Conservation (phyloP, 2,329 filamentous ascomycete genomes). For the Canariomyces notabilis region DNA sequence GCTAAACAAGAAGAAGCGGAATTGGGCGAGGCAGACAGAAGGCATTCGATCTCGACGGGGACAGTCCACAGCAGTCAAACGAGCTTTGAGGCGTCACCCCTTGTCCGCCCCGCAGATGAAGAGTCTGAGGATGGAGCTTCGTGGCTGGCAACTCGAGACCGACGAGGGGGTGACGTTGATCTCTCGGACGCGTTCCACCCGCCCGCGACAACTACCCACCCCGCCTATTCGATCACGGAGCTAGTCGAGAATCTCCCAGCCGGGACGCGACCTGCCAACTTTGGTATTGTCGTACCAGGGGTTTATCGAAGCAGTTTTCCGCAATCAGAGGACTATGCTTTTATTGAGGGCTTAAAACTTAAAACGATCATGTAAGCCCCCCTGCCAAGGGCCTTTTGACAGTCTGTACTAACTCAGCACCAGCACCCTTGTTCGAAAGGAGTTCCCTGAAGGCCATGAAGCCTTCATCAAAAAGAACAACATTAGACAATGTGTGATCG, state of each 20-base stretch:
- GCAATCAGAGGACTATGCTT: constrained; percentile 62
- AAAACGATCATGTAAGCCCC: constrained; percentile 70
- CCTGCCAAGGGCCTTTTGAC: too few species aligned
- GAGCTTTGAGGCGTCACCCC: constrained; percentile 19
- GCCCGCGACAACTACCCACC: neutral
- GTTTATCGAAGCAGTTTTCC: constrained; percentile 84
- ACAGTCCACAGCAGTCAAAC: constrained; percentile 16
- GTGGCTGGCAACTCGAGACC: neutral
- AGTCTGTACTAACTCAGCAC: constrained; percentile 12
- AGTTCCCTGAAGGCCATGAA: constrained; percentile 48
- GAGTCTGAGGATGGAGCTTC: constrained; percentile 8
- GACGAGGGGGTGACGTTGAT: neutral
- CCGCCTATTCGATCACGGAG: neutral
- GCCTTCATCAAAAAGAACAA: constrained; percentile 60
- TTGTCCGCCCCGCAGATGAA: constrained; percentile 5
- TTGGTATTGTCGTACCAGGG: constrained; percentile 66
- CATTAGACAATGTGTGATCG: constrained; percentile 69
- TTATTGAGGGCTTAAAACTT: constrained; percentile 61
- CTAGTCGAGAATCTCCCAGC: constrained; percentile 9
- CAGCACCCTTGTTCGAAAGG: constrained; percentile 61
- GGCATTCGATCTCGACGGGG: constrained; percentile 10
- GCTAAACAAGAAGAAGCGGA: constrained; percentile 8
- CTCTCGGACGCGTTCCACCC: constrained; percentile 17
- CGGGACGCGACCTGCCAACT: constrained; percentile 58
- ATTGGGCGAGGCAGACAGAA: constrained; percentile 3